Conservation (phyloP, 1,139 yeast species). For the Nakaseomyces nivariensis region DNA sequence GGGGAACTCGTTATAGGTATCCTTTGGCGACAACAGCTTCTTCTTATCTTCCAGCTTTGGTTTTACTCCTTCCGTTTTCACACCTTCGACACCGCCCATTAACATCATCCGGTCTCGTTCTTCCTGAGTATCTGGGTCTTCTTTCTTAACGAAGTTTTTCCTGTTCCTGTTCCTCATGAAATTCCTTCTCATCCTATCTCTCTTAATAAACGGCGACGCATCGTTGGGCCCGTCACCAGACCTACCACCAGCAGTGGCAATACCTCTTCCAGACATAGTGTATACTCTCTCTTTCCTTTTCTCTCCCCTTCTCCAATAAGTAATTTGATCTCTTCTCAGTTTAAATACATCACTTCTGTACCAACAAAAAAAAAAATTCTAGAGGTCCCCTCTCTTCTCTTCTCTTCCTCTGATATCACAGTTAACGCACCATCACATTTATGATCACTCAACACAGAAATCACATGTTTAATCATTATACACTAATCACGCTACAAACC, state of each 20-base stretch:
- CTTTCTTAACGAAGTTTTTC: slow-evolving; percentile 23
- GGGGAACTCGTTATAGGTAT: slow-evolving; percentile 31
- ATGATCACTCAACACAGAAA: no score
- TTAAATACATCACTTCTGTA: no score
- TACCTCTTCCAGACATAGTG: slow-evolving; percentile 3
- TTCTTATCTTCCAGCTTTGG: no score
- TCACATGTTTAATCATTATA: no score
- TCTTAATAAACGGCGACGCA: slow-evolving; percentile 30
- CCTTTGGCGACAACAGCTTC: slow-evolving; percentile 4
- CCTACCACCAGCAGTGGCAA: slow-evolving; percentile 9
- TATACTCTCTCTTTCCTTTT: background rate
- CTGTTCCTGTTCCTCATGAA: slow-evolving; percentile 22
- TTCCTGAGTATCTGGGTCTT: slow-evolving; percentile 26
- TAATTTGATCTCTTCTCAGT: no score
- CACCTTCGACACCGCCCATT: slow-evolving; percentile 16
- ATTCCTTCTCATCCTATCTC: slow-evolving; percentile 29
- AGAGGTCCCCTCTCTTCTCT: no score
- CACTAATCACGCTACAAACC: no score
- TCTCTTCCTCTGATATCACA: no score
- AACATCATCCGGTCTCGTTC: slow-evolving; percentile 20
- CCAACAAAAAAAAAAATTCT: no score
- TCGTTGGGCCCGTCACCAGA: slow-evolving; percentile 13
- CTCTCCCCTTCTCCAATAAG: no score
- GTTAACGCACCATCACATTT: no score
- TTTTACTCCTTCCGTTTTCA: slow-evolving; percentile 5